These are phyloP conservation scores for Penicillium pulvis DNA, from an alignment of 495 filamentous ascomycete species.

Conservation along the genomic window DNA sequence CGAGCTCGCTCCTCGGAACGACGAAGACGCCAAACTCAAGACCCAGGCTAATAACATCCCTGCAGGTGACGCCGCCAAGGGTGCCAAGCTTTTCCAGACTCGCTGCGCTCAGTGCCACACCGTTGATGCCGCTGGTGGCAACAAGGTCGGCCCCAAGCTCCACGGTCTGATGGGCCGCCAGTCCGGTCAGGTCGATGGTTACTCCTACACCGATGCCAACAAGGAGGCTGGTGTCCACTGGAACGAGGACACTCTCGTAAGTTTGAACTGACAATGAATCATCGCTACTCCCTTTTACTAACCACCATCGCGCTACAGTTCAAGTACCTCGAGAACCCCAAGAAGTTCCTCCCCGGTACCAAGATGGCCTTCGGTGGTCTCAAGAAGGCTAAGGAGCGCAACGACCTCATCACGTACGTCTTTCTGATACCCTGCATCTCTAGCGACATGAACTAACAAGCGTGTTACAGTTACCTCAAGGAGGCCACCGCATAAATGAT, in stretches of 20 bases:
- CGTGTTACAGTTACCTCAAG: constrained; percentile 61
- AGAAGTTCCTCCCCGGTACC: constrained; percentile 97
- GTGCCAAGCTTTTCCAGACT: constrained; percentile 99
- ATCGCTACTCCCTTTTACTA: constrained; percentile 8
- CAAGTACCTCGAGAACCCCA: constrained; percentile 88
- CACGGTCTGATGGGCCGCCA: constrained; percentile 98
- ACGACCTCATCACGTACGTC: constrained; percentile 96
- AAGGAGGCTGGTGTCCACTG: constrained; percentile 91
- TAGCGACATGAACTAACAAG: constrained; percentile 6
- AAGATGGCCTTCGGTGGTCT: constrained; percentile 99
- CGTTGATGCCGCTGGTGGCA: constrained; percentile 78
- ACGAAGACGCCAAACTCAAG: not conserved
- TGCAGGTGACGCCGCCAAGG: constrained; percentile 92
- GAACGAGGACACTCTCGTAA: constrained; percentile 84
- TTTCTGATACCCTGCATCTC: not conserved
- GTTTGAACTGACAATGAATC: constrained; percentile 25
- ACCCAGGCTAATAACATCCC: constrained; percentile 30
- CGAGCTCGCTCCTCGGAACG: not conserved
- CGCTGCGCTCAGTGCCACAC: constrained; percentile 99
- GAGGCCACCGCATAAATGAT: constrained; percentile 59
- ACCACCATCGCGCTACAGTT: constrained; percentile 53
- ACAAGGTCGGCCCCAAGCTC: constrained; percentile 97
- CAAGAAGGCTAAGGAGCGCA: constrained; percentile 99
- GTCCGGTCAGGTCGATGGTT: constrained; percentile 87
- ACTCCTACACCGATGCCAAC: constrained; percentile 99